Evolutionary conservation across 2,329 filamentous ascomycete species (phyloP).

Genomic region (Gliomastix tumulicola): DNA sequence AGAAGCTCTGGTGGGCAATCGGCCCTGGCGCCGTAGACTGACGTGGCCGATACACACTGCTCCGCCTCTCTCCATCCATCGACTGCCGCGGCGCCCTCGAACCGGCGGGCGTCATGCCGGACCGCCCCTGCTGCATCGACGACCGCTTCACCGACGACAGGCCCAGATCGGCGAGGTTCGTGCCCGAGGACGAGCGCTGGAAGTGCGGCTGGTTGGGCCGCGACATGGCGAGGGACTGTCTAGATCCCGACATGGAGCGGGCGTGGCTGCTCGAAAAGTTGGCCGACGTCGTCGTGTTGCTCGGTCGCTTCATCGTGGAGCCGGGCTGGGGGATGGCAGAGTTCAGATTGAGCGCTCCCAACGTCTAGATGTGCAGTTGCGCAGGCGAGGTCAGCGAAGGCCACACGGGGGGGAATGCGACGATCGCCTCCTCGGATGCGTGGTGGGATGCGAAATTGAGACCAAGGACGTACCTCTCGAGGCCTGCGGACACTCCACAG

Average conservation of each 20-base stretch:
- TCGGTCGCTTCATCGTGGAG: constrained; percentile 82
- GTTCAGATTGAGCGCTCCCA: constrained; percentile 77
- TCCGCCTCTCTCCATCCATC: constrained; percentile 58
- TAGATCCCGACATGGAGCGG: constrained; percentile 75
- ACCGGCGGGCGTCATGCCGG: constrained; percentile 55
- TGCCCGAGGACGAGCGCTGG: constrained; percentile 74
- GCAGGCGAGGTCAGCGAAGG: constrained; percentile 9
- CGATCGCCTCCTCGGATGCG: constrained; percentile 3
- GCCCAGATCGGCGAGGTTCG: constrained; percentile 71
- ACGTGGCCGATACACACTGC: constrained; percentile 73
- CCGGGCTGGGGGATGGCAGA: constrained; percentile 83
- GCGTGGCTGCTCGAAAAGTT: constrained; percentile 63
- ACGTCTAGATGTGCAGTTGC: too few relatives aligned
- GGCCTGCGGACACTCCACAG: constrained; percentile 88
- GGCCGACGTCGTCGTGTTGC: constrained; percentile 65
- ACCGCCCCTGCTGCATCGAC: constrained; percentile 57
- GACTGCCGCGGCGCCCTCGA: constrained; percentile 29
- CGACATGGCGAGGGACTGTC: constrained; percentile 77
- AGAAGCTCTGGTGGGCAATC: constrained; percentile 85
- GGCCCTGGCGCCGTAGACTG: constrained; percentile 61
- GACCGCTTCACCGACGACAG: constrained; percentile 79
- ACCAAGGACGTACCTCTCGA: constrained; percentile 62
- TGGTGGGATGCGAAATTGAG: constrained; percentile 7
- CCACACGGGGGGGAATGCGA: constrained; percentile 8
- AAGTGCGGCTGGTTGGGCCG: constrained; percentile 85